Percentiles rank a stretch among this genome's conserved stretches.
Conservation (phyloP, 2,329 filamentous ascomycete genomes). For the Erysiphe pulchra region DNA sequence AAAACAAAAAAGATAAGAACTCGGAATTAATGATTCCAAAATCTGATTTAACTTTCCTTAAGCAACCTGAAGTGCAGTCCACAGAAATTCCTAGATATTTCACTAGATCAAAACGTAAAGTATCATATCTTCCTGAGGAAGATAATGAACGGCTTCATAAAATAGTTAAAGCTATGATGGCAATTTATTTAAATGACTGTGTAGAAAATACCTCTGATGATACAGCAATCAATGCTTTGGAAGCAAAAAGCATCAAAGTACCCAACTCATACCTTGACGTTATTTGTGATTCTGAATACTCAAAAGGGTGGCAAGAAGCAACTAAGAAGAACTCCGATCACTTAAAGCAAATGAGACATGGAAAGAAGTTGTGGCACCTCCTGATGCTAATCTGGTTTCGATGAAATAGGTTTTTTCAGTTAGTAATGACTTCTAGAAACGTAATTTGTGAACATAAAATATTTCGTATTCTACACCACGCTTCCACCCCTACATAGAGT, state of each 20-base stretch:
- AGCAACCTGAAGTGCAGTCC: neutral
- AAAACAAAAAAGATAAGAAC: neutral
- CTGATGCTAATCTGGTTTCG: neutral
- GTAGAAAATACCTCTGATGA: no score
- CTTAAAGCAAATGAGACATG: neutral
- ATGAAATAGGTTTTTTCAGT: no score
- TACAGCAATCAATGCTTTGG: neutral
- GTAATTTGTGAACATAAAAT: no score
- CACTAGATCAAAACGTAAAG: neutral
- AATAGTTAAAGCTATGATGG: neutral
- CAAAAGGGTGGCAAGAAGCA: neutral
- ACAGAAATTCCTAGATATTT: neutral
- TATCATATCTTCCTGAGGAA: neutral
- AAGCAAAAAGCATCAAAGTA: neutral
- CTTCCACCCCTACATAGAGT: no score
- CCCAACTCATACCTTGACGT: neutral
- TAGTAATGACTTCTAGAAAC: no score
- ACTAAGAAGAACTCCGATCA: neutral
- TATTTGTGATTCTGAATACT: neutral
- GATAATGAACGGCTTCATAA: neutral
- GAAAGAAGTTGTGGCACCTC: neutral
- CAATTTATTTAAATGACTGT: neutral
- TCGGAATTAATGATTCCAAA: neutral
- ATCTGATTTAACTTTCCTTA: neutral
- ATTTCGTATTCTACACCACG: no score